Conservation (phyloP, 2,329 filamentous ascomycete genomes). For the Pseudogymnoascus sp. region DNA sequence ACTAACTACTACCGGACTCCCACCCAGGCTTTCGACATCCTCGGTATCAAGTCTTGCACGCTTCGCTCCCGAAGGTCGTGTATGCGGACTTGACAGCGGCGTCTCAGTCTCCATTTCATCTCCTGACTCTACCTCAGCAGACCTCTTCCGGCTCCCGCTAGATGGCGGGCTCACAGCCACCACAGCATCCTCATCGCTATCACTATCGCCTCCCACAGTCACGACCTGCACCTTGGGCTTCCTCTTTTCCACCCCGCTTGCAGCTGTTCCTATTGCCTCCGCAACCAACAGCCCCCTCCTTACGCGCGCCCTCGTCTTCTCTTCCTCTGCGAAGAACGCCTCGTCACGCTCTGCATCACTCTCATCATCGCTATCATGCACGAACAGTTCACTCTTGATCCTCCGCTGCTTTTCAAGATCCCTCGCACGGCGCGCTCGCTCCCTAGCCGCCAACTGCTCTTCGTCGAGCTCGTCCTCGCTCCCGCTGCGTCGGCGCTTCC, state of each 20-base stretch:
- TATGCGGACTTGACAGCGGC: neutral
- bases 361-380: conserved; percentile 81
- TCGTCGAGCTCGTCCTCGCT: conserved; percentile 44
- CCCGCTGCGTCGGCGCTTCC: conserved; percentile 29
- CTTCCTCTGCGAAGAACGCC: conserved; percentile 73
- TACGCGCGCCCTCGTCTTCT: conserved; percentile 43
- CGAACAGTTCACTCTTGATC: conserved; percentile 77
- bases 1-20: neutral
- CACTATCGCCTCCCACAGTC: neutral
- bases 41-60: neutral
- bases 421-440: conserved; percentile 54
- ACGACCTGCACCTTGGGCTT: conserved; percentile 43
- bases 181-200: conserved; percentile 1
- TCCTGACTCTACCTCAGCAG: neutral
- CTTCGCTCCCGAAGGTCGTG: neutral
- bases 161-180: neutral
- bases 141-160: neutral
- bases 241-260: conserved; percentile 40
- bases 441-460: conserved; percentile 51
- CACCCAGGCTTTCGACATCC: neutral
- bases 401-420: conserved; percentile 69
- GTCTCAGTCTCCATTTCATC: neutral
- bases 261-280: conserved; percentile 44
- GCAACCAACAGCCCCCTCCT: conserved; percentile 25
- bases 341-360: conserved; percentile 66